Percentiles rank a stretch among this genome's conserved stretches.
These are phyloP conservation scores for Tuber microsphaerosporum DNA, from an alignment of 495 filamentous ascomycete genomes.

Conservation along the genomic window DNA sequence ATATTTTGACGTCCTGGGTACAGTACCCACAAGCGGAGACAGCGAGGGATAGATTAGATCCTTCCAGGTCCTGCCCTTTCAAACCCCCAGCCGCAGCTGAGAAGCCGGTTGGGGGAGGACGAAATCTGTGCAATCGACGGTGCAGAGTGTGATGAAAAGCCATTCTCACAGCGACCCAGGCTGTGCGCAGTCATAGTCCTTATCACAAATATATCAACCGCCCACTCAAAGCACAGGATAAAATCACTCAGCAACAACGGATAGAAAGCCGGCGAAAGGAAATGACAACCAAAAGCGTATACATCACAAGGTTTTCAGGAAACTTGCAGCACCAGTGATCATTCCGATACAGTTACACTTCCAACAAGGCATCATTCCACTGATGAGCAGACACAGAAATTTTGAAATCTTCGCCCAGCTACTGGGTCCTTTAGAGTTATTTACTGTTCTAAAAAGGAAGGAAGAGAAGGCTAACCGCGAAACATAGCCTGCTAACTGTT, in stretches of 20 bases:
- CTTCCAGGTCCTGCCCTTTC: not conserved
- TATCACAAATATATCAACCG: not conserved
- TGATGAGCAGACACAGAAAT: not conserved
- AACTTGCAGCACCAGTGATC: not conserved
- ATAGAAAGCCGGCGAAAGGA: not conserved
- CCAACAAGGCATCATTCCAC: not conserved
- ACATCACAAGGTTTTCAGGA: not conserved
- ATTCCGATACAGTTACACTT: not conserved
- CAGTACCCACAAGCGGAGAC: not conserved
- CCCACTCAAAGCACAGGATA: not conserved
- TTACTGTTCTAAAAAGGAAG: not conserved
- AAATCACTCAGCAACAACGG: not conserved
- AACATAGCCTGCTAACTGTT: not conserved
- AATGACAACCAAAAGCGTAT: not conserved
- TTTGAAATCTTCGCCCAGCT: not conserved
- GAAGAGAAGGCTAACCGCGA: not conserved
- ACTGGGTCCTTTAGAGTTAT: not conserved
- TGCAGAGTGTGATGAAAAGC: not conserved
- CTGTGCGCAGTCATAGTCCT: not conserved
- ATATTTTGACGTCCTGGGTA: not conserved
- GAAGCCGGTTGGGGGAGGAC: not conserved
- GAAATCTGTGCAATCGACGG: not conserved
- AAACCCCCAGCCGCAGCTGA: not conserved
- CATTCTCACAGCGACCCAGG: not conserved
- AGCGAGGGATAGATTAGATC: not conserved